phyloP scores from a whole-genome alignment of 164 flowering plant genomes.

The Tetracentron sinense region DNA sequence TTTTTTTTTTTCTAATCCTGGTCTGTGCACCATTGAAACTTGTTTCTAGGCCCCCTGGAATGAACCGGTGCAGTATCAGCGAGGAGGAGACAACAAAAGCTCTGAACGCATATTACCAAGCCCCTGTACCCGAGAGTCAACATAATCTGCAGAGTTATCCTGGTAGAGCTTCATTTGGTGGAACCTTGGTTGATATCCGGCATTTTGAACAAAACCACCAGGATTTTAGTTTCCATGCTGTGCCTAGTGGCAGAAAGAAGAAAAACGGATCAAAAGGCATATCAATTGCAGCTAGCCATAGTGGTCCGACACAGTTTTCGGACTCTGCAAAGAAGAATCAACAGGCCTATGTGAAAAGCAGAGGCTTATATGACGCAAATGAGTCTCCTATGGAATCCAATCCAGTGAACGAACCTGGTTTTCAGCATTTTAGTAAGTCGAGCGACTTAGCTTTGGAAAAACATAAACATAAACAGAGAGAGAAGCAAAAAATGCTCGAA shows the following conservation, averaged over 20 bases:
- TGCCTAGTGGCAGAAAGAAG: constrained; percentile 40
- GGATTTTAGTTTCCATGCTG: constrained; percentile 16
- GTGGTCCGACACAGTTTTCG: constrained; percentile 21
- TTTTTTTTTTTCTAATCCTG: background rate
- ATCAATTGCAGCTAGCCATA: constrained; percentile 23
- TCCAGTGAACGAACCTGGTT: constrained; percentile 23
- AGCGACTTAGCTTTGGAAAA: constrained; percentile 31
- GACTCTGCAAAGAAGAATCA: constrained; percentile 38
- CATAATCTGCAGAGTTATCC: constrained; percentile 26
- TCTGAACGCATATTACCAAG: constrained; percentile 40
- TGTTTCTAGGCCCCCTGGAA: constrained; percentile 71
- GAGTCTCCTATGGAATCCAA: constrained; percentile 31
- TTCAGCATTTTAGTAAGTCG: constrained; percentile 30
- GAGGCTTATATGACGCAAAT: constrained; percentile 39
- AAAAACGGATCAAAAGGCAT: constrained; percentile 40
- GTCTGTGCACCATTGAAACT: constrained; percentile 13
- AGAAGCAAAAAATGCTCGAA: constrained; percentile 33
- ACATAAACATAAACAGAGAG: constrained; percentile 30
- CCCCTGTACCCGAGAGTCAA: constrained; percentile 40
- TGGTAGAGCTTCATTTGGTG: constrained; percentile 25
- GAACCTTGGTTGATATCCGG: constrained; percentile 20
- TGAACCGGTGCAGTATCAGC: constrained; percentile 66
- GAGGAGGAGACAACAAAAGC: constrained; percentile 85
- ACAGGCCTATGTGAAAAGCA: constrained; percentile 37
- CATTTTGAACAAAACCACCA: constrained; percentile 29